Percentiles rank a stretch among this genome's conserved stretches.
Conservation (phyloP, 345 rosid species). For the Camelina neglecta region DNA sequence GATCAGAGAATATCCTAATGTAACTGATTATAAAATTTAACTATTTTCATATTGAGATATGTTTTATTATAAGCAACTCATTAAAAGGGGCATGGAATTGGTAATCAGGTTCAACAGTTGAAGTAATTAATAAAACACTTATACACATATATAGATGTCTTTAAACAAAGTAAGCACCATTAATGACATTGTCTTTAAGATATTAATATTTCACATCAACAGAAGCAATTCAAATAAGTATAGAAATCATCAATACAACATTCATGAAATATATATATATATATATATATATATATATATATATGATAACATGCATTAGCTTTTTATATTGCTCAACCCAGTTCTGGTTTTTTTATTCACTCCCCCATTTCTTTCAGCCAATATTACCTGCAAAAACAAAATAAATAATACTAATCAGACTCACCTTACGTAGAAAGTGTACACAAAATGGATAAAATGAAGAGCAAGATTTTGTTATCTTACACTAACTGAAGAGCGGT, state of each 20-base stretch:
- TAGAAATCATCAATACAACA: slow-evolving; percentile 22
- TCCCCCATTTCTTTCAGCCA: slow-evolving; percentile 26
- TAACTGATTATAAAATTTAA: background rate
- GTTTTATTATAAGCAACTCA: background rate
- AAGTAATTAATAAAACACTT: slow-evolving; percentile 13
- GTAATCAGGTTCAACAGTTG: background rate
- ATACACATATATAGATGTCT: slow-evolving; percentile 22
- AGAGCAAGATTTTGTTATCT: slow-evolving; percentile 30
- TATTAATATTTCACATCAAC: slow-evolving; percentile 33
- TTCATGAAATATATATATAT: slow-evolving; percentile 27
- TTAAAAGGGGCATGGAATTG: background rate
- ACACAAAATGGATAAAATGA: background rate
- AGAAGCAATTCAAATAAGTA: slow-evolving; percentile 28
- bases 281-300: slow-evolving; percentile 35
- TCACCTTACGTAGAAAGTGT: background rate
- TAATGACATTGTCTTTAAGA: slow-evolving; percentile 28
- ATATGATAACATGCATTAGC: slow-evolving; percentile 26
- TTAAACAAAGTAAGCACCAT: slow-evolving; percentile 22
- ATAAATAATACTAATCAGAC: background rate
- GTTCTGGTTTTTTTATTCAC: slow-evolving; percentile 42
- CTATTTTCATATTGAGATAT: background rate
- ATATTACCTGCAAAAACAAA: slow-evolving; percentile 39
- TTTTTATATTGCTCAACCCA: slow-evolving; percentile 39
- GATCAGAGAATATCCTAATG: background rate
- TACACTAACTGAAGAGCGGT: slow-evolving; percentile 89